Evolutionary conservation across 805 yeast species (phyloP), one percentile per base, ranked within the genome.

Genomic region (Clavispora asparagi): DNA sequence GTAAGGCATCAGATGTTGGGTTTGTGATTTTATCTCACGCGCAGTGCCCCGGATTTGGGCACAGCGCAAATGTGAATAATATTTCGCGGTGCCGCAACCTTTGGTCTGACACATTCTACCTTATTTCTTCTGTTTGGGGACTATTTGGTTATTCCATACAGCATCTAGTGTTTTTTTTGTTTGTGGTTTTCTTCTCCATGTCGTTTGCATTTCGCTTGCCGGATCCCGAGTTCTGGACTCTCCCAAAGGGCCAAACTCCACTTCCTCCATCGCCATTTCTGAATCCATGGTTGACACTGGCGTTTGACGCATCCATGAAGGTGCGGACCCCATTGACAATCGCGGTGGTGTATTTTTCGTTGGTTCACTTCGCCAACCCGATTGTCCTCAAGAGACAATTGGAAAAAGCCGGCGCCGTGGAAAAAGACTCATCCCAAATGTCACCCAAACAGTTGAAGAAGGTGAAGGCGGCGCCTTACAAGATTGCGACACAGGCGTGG

Each of bases 341-440:
- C 45, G 85, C 86, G 11, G 50, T 79, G 4, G 67, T 74, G 14
- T 83, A 83, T 60, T 85, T 85, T 51, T 63, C 74, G 7, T 60
- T 73, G 16, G 87, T 83, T 39, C 87, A 83, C 57, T 55, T 65
- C 29, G 58, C 73, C 49, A 84, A 84, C 62, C 73, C 70, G 10
- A 61, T 67, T 26, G 62, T 79, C 13, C 59, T 70, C n/a, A 65
- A 65, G 13, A 68, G 83, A 47, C 84, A 80, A 57, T 49, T 71
- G 40, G 48, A 45, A 6, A 57, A 63, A 43, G 70, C 63, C 47
- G 52, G 55, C 39, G 13, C 48, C 11, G 23, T 42, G 26, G 45
- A 50, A 19, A 51, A 61, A 44, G 50, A 54, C 17, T 51, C 51
- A 10, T 59, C 56, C 23, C 50, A 54, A 25, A 43, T 58, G 29